Conservation (phyloP, 2,329 filamentous ascomycete genomes). For the Cladophialophora immunda region DNA sequence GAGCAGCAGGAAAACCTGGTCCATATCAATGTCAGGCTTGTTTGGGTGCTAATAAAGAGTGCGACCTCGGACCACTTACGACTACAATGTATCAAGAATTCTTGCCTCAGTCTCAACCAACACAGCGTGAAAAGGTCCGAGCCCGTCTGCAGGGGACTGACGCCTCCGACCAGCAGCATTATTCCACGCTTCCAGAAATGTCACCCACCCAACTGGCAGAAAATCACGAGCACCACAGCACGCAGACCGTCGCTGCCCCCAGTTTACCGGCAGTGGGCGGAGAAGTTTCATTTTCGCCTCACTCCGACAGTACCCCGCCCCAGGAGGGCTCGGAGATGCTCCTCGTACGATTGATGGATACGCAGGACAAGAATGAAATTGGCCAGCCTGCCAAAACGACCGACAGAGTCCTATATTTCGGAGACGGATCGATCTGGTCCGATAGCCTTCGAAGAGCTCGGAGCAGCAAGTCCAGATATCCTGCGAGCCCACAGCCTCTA, state of each 20-base stretch:
- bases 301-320: conserved; percentile 7
- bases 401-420: conserved; percentile 25
- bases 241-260: conserved; percentile 8
- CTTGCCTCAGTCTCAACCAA: conserved; percentile 3
- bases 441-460: conserved; percentile 28
- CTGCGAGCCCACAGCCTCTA: conserved; percentile 25
- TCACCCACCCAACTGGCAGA: conserved; percentile 21
- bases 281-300: conserved; percentile 16
- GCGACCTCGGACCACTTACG: conserved; percentile 24
- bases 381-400: conserved; percentile 16
- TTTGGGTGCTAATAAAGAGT: conserved; percentile 25
- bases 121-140: background rate
- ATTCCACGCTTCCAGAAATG: too few relatives aligned
- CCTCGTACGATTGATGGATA: conserved; percentile 25
- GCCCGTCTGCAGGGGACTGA: too few relatives aligned
- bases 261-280: conserved; percentile 9
- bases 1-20: conserved; percentile 10
- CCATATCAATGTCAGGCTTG: conserved; percentile 27
- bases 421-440: conserved; percentile 29
- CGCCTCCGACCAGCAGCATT: too few relatives aligned
- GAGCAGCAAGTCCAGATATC: conserved; percentile 26
- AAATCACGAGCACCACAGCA: background rate
- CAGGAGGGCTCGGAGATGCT: conserved; percentile 31
- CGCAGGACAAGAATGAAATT: conserved; percentile 16
- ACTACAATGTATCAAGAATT: conserved; percentile 20